Conservation (phyloP, 495 filamentous ascomycete genomes). For the Hyaloscypha bicolor region DNA sequence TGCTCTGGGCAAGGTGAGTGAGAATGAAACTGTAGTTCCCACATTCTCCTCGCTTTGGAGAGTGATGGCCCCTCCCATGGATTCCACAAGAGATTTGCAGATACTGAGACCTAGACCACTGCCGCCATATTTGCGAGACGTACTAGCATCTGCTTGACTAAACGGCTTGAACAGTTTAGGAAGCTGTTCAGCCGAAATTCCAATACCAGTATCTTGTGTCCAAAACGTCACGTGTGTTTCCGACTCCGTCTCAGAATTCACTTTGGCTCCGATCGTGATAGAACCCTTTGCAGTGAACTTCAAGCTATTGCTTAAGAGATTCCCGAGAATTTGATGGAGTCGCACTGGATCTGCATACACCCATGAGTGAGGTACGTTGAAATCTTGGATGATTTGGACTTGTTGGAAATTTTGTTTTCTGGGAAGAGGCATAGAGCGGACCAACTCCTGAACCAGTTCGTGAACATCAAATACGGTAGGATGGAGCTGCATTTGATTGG, state of each 20-base stretch:
- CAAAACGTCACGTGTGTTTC: slow-evolving; percentile 75
- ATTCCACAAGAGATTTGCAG: slow-evolving; percentile 91
- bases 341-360: slow-evolving; percentile 88
- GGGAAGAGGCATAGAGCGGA: slow-evolving; percentile 79
- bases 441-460: slow-evolving; percentile 83
- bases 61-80: slow-evolving; percentile 82
- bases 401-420: slow-evolving; percentile 59
- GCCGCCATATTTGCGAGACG: slow-evolving; percentile 84
- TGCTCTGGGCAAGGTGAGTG: slow-evolving; percentile 77
- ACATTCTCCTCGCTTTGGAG: slow-evolving; percentile 73
- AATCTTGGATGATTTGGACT: slow-evolving; percentile 65
- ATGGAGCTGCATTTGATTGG: slow-evolving; percentile 93
- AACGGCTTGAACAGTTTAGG: slow-evolving; percentile 87
- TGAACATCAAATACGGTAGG: slow-evolving; percentile 79
- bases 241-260: slow-evolving; percentile 67
- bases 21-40: slow-evolving; percentile 86
- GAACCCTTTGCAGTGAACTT: slow-evolving; percentile 89
- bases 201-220: slow-evolving; percentile 88
- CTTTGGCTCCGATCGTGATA: slow-evolving; percentile 73
- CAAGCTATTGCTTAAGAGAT: slow-evolving; percentile 88
- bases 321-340: slow-evolving; percentile 90
- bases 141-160: slow-evolving; percentile 85
- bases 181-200: slow-evolving; percentile 78
- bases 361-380: slow-evolving; percentile 72
- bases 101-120: slow-evolving; percentile 90